A percentile compares a stretch with the other conserved stretches of the same genome.
phyloP scores from a whole-genome alignment of 257 asterid species.

The Capsicum chinense region DNA sequence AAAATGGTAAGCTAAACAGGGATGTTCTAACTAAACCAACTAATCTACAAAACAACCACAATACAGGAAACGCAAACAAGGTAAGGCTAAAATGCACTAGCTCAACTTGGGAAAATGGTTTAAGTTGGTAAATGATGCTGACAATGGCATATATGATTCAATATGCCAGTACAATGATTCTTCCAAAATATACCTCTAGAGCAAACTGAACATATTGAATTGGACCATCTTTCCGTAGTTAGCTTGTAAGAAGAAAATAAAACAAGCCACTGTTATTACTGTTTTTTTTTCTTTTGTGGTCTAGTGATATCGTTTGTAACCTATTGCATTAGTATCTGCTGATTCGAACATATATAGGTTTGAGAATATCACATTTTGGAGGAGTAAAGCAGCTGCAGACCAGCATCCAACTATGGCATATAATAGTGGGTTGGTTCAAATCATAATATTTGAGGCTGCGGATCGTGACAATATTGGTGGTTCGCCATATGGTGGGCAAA shows the following conservation, averaged over 20 bases:
- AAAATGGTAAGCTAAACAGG: too few species aligned
- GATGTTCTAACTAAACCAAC: too few species aligned
- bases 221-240: constrained; percentile 16
- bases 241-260: not conserved
- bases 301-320: not conserved
- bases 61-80: too few species aligned
- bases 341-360: constrained; percentile 55
- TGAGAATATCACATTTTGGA: constrained; percentile 93
- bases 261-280: not conserved
- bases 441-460: constrained; percentile 83
- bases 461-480: constrained; percentile 95
- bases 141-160: not conserved
- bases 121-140: not conserved
- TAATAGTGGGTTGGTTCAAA: constrained; percentile 83
- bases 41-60: too few species aligned
- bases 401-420: constrained; percentile 62
- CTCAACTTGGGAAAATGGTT: too few species aligned
- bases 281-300: not conserved
- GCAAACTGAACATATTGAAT: not conserved
- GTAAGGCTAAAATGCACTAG: too few species aligned
- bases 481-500: constrained; percentile 97
- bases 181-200: not conserved
- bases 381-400: constrained; percentile 69
- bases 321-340: constrained; percentile 26
- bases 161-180: not conserved